Evolutionary conservation across 2,329 filamentous ascomycete genomes (phyloP).

Genomic region (Pyrenophora seminiperda): DNA sequence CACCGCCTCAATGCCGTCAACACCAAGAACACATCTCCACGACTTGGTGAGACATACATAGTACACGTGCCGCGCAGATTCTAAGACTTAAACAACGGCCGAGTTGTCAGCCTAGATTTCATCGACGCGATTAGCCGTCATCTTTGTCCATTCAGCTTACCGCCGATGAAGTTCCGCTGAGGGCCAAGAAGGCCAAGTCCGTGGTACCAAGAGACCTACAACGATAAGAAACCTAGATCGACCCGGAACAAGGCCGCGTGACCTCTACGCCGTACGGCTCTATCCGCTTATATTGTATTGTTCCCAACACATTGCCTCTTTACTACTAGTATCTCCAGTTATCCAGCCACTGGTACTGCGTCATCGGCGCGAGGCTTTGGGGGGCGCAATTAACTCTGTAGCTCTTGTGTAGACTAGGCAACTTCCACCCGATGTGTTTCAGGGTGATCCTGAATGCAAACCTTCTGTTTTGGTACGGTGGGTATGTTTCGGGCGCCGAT

Average conservation of each 20-base stretch:
- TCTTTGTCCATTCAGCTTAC: conserved; percentile 11
- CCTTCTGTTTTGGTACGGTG: conserved; percentile 10
- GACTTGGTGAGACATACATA: conserved; percentile 1
- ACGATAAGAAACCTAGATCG: conserved; percentile 10
- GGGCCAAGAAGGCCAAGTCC: conserved; percentile 26
- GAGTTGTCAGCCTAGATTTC: not conserved
- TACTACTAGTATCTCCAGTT: too few relatives aligned
- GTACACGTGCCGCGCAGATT: not conserved
- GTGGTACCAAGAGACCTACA: conserved; percentile 15
- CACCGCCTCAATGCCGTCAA: conserved; percentile 1
- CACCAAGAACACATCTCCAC: not conserved
- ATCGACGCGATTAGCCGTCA: conserved; percentile 2
- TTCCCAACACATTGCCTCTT: not conserved
- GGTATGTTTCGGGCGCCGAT: conserved; percentile 7
- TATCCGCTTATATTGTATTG: not conserved
- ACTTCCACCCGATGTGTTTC: not conserved
- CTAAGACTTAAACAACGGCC: not conserved
- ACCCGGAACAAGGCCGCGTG: conserved; percentile 1
- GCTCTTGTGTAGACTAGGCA: conserved; percentile 13
- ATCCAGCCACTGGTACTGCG: too few relatives aligned
- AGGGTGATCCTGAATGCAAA: conserved; percentile 8
- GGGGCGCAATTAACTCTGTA: conserved; percentile 1
- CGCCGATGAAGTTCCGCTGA: not conserved
- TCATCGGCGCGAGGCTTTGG: too few relatives aligned
- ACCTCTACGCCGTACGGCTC: not conserved